A percentile compares a stretch with the other conserved stretches of the same genome.
phyloP scores from a whole-genome alignment of 2,329 filamentous ascomycete species.

The Neurospora sp. region DNA sequence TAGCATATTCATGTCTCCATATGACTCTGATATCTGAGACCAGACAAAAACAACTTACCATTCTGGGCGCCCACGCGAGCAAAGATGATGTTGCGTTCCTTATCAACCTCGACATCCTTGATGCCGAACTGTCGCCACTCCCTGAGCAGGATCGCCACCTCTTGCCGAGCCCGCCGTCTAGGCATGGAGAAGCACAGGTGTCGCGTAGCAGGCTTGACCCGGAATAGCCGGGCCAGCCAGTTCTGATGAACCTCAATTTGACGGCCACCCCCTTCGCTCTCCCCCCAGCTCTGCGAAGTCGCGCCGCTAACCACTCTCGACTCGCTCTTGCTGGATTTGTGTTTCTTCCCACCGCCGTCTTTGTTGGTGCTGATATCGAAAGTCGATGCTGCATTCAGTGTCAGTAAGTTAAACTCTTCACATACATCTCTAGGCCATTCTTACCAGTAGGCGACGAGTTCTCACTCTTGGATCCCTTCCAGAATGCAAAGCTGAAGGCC shows the following conservation, averaged over 20 bases:
- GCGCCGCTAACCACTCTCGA: slow-evolving; percentile 6
- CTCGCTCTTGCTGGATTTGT: slow-evolving; percentile 16
- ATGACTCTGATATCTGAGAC: not conserved
- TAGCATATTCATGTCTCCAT: not conserved
- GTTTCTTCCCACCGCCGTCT: slow-evolving; percentile 14
- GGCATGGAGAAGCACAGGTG: slow-evolving; percentile 67
- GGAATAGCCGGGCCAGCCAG: slow-evolving; percentile 83
- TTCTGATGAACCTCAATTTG: slow-evolving; percentile 63
- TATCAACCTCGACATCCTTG: slow-evolving; percentile 67
- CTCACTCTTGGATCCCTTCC: slow-evolving; percentile 36
- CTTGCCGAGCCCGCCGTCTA: slow-evolving; percentile 64
- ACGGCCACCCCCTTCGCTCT: slow-evolving; percentile 32
- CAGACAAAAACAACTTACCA: slow-evolving; percentile 43
- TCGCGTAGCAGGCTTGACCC: slow-evolving; percentile 72
- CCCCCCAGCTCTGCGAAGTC: slow-evolving; percentile 22
- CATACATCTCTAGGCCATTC: slow-evolving; percentile 6
- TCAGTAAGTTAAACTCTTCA: not conserved
- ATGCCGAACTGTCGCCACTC: slow-evolving; percentile 82
- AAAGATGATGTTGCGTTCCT: slow-evolving; percentile 67
- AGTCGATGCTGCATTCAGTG: not conserved
- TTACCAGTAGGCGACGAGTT: slow-evolving; percentile 37
- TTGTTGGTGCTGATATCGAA: slow-evolving; percentile 19
- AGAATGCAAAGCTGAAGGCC: slow-evolving; percentile 45
- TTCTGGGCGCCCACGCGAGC: slow-evolving; percentile 68
- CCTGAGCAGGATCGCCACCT: slow-evolving; percentile 62